phyloP scores from a whole-genome alignment of 2,329 filamentous ascomycete species.

The Piedraia hortae region DNA sequence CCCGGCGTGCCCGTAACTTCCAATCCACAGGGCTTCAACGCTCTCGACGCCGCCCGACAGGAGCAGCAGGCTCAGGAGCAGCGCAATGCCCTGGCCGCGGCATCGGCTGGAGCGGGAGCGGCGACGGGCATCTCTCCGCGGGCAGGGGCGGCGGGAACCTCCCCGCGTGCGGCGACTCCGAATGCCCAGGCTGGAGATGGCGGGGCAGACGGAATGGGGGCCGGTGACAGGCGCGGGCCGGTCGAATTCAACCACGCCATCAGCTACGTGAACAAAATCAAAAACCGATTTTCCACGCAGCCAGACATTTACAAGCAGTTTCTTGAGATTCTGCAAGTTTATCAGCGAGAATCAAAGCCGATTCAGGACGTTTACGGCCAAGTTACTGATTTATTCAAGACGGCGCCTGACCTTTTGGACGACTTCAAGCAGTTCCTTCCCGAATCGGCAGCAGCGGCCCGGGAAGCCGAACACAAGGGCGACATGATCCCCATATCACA shows the following conservation, averaged over 20 bases:
- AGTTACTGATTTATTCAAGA: constrained; percentile 79
- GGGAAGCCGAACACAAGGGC: constrained; percentile 30
- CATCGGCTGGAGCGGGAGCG: constrained; percentile 22
- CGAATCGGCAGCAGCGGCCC: constrained; percentile 50
- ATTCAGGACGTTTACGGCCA: constrained; percentile 97
- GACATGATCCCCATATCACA: constrained; percentile 34
- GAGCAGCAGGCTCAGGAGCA: constrained; percentile 29
- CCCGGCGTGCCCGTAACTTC: constrained; percentile 12
- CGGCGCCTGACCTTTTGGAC: constrained; percentile 77
- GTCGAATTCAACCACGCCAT: constrained; percentile 99
- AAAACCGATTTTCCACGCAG: constrained; percentile 92
- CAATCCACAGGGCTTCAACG: constrained; percentile 8
- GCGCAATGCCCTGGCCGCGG: constrained; percentile 32
- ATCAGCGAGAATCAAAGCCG: constrained; percentile 90
- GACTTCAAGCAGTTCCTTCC: constrained; percentile 98
- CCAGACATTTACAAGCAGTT: constrained; percentile 99
- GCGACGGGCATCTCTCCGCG: constrained; percentile 24
- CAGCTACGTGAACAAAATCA: constrained; percentile 98
- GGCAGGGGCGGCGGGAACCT: too few relatives aligned
- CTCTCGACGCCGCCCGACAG: constrained; percentile 9
- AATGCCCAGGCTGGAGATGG: constrained; percentile 26
- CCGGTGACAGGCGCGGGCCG: constrained; percentile 61
- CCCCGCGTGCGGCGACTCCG: constrained; percentile 18
- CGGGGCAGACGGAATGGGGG: constrained; percentile 27
- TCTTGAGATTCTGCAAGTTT: constrained; percentile 89